Percentiles rank a stretch among this genome's conserved stretches.
phyloP scores from a whole-genome alignment of 225 moss, liverwort and hornwort species.

The Neckera pumila region DNA sequence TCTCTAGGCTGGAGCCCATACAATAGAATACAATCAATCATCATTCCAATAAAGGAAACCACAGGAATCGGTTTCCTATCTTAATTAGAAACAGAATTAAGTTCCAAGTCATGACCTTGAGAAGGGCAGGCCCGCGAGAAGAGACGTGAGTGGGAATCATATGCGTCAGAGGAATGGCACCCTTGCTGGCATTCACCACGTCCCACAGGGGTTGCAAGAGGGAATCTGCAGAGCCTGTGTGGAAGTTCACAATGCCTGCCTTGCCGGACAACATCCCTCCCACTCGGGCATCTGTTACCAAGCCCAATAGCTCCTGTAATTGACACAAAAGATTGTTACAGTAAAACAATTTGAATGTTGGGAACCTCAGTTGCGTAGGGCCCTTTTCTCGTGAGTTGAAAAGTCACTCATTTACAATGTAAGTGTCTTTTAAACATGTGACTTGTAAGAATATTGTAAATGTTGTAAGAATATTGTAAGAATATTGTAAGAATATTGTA shows the following conservation, averaged over 20 bases:
- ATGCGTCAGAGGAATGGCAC: constrained; percentile 71
- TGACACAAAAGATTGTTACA: neutral
- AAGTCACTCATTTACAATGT: neutral
- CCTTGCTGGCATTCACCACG: constrained; percentile 61
- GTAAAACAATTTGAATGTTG: neutral
- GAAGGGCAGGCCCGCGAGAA: constrained; percentile 56
- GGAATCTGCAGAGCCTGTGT: constrained; percentile 72
- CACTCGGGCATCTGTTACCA: constrained; percentile 80
- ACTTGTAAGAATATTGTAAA: neutral
- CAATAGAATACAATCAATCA: neutral
- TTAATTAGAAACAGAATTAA: neutral
- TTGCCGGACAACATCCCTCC: constrained; percentile 93
- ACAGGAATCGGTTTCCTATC: neutral
- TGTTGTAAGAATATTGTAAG: no score
- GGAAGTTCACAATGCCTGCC: constrained; percentile 71
- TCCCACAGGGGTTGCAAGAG: constrained; percentile 78
- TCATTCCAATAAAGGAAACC: neutral
- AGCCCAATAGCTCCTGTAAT: constrained; percentile 54
- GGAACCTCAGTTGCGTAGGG: no score
- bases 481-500: neutral
- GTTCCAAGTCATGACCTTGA: constrained; percentile 31
- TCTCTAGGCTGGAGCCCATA: neutral
- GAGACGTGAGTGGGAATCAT: constrained; percentile 87
- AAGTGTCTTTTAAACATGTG: neutral
- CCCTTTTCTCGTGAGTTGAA: neutral